These are phyloP conservation scores for Dryadomyces quercus-mongolicae DNA, from an alignment of 2,329 filamentous ascomycete genomes.

Conservation along the genomic window DNA sequence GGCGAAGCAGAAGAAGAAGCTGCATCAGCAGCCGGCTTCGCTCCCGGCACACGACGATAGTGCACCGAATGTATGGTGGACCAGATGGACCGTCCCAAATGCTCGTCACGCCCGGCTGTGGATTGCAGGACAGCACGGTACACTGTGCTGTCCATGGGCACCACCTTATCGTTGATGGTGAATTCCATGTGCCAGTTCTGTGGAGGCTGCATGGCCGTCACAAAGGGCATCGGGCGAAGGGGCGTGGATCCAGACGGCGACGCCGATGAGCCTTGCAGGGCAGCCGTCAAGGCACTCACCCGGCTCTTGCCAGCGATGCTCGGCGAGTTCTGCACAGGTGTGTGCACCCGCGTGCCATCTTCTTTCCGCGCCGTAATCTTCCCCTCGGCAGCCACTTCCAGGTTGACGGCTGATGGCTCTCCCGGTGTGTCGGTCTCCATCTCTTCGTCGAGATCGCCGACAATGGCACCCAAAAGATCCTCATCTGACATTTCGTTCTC, in stretches of 20 bases:
- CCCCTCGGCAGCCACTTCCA: slow-evolving; percentile 77
- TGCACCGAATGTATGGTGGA: slow-evolving; percentile 83
- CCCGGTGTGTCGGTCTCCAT: slow-evolving; percentile 60
- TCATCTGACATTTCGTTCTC: slow-evolving; percentile 56
- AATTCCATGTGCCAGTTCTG: slow-evolving; percentile 99
- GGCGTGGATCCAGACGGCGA: slow-evolving; percentile 41
- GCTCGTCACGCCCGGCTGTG: slow-evolving; percentile 42
- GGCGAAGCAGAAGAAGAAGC: slow-evolving; percentile 27
- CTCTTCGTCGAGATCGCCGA: slow-evolving; percentile 83
- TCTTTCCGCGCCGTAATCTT: slow-evolving; percentile 87
- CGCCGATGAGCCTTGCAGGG: slow-evolving; percentile 28
- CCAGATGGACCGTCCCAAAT: slow-evolving; percentile 70
- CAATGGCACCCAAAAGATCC: slow-evolving; percentile 67
- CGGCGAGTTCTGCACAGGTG: slow-evolving; percentile 52
- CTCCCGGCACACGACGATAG: slow-evolving; percentile 75
- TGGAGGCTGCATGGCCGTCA: slow-evolving; percentile 70
- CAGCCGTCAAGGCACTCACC: slow-evolving; percentile 23
- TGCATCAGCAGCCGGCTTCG: slow-evolving; percentile 55
- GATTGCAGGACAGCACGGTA: slow-evolving; percentile 81
- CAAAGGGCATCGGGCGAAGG: slow-evolving; percentile 65
- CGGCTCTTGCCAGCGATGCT: slow-evolving; percentile 21
- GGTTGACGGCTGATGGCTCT: slow-evolving; percentile 77
- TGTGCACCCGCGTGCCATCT: slow-evolving; percentile 76
- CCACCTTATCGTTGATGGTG: slow-evolving; percentile 68
- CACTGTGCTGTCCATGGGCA: slow-evolving; percentile 87